Evolutionary conservation across 1,139 yeast genomes (phyloP), one percentile per base, ranked within the genome.

Genomic region (Nakaseomyces glabratus): DNA sequence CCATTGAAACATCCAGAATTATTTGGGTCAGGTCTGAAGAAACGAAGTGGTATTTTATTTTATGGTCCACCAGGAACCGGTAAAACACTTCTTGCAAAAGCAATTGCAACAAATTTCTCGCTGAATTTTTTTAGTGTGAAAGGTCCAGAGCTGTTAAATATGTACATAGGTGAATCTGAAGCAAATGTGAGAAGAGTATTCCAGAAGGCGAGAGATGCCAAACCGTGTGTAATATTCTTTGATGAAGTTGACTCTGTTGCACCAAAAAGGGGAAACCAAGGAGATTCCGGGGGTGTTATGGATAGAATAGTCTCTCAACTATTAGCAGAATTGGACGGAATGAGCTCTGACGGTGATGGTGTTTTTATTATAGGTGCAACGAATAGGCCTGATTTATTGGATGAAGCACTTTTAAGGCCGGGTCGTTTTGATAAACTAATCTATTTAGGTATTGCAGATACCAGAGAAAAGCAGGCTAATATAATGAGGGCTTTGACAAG

Each of bases 41-140:
- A 90, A 56, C 69, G 97, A 58, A 81, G 94, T 54, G 98, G 98
- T 39, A 82, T 90, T 25, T 62, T 90, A 44, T 86, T 90, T 55
- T 90, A 90, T 59, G 98, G 98, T 0, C 97, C 97, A 0, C 98
- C 98, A 0, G 98, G 98, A 18, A 90, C 97, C 0, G 98, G 98
- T 48, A 90, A 90, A 55, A 90, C 98, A 0, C 66, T 90, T 28
- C 66, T 90, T 40, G 97, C 97, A 8, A 90, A 90, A 57, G 97
- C 97, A 0, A 90, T 90, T 50, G 97, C 97, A 2, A 84, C 96
- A 1, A 85, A 88, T 45, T 90, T 88, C 53, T 82, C 95, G 3
- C 68, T 90, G 45, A 90, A 90, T 55, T 90, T 90, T 58, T 88
- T 90, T 60, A 82, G 95, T 45, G 96, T 88, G 17, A 88, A 88